A percentile compares a stretch with the other conserved stretches of the same genome.
Conservation (phyloP, 805 yeast species). For the Yamadazyma scolyti region DNA sequence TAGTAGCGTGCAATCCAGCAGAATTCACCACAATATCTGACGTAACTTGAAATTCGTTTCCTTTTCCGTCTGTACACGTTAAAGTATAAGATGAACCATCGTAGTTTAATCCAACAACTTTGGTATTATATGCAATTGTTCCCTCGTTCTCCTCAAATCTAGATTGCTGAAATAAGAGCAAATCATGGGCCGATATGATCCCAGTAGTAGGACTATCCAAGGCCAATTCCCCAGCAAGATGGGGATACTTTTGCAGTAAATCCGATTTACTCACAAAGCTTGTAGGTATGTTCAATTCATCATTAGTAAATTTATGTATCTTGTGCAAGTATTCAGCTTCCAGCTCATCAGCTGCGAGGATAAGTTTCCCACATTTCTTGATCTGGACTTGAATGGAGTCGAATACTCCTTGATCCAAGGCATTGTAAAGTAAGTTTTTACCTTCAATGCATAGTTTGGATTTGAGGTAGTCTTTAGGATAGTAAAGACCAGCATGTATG, state of each 20-base stretch:
- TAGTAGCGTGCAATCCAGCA: constrained; percentile 77
- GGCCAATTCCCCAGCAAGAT: constrained; percentile 58
- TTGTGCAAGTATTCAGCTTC: constrained; percentile 59
- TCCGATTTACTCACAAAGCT: constrained; percentile 45
- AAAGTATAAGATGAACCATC: constrained; percentile 22
- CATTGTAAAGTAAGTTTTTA: constrained; percentile 60
- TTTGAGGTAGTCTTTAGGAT: constrained; percentile 66
- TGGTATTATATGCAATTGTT: constrained; percentile 60
- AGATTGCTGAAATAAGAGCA: constrained; percentile 57
- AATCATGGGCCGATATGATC: constrained; percentile 75
- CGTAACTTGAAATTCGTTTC: constrained; percentile 35
- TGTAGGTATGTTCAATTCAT: constrained; percentile 51
- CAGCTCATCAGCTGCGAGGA: constrained; percentile 72
- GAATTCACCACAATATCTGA: constrained; percentile 65
- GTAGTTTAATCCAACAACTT: constrained; percentile 42
- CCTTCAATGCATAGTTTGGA: constrained; percentile 73
- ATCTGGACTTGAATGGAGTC: constrained; percentile 42
- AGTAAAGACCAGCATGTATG: constrained; percentile 86
- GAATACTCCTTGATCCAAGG: constrained; percentile 30
- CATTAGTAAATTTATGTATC: constrained; percentile 47
- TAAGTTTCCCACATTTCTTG: constrained; percentile 74
- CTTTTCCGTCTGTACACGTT: constrained; percentile 20
- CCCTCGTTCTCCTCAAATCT: constrained; percentile 57
- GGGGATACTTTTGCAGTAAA: constrained; percentile 57
- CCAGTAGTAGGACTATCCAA: constrained; percentile 81